Conservation (phyloP, 257 asterid species). For the Nicotiana tomentosiformis region DNA sequence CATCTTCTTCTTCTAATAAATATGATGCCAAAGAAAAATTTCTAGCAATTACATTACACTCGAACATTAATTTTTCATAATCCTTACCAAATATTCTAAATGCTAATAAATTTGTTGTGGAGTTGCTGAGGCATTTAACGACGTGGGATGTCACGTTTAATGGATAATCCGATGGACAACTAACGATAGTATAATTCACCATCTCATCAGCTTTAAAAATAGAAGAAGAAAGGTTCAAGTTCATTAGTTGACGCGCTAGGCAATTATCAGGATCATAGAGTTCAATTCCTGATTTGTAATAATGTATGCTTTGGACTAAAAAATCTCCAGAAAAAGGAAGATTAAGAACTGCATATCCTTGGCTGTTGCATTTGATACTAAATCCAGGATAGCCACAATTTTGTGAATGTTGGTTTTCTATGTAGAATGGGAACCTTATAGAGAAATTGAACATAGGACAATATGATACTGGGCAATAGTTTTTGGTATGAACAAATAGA, state of each 20-base stretch:
- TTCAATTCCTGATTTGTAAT: constrained; percentile 37
- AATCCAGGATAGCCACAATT: constrained; percentile 56
- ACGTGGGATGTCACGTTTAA: background rate
- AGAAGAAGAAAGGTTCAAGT: background rate
- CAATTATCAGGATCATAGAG: constrained; percentile 31
- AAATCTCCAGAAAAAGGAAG: constrained; percentile 51
- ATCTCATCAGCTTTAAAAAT: background rate
- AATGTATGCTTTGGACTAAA: constrained; percentile 39
- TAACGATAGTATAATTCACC: constrained; percentile 15
- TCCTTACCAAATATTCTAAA: background rate
- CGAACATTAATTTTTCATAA: background rate
- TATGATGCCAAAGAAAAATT: background rate
- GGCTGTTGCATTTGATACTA: constrained; percentile 21
- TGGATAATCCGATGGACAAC: background rate
- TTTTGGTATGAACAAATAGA: constrained; percentile 21
- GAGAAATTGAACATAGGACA: constrained; percentile 10
- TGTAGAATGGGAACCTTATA: constrained; percentile 38
- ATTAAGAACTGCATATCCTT: constrained; percentile 14
- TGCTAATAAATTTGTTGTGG: background rate
- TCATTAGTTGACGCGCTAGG: constrained; percentile 16
- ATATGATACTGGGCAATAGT: constrained; percentile 20
- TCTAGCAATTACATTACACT: background rate
- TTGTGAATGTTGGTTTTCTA: constrained; percentile 18
- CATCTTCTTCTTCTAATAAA: too few relatives aligned
- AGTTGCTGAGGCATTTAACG: constrained; percentile 15